phyloP scores from a whole-genome alignment of 345 rosid species.

The Streptanthus diversifolius region DNA sequence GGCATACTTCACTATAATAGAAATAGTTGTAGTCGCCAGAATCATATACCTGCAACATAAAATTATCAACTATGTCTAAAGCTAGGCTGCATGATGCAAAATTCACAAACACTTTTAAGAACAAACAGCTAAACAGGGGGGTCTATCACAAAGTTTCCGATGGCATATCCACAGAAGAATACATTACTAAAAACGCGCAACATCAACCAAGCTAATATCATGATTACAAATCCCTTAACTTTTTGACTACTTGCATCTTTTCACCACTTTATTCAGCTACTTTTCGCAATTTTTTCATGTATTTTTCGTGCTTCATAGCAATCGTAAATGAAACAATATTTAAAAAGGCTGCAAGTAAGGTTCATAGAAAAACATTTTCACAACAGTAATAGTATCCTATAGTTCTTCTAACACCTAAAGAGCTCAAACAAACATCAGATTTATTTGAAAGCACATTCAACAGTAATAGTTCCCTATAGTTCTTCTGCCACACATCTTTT shows the following conservation, averaged over 20 bases:
- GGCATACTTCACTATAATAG: conserved; percentile 74
- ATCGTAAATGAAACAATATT: neutral
- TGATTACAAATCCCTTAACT: neutral
- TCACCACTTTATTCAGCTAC: neutral
- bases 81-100: neutral
- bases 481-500: too few species aligned
- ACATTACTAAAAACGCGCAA: neutral
- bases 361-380: neutral
- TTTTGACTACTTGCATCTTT: neutral
- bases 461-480: too few species aligned
- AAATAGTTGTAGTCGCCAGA: conserved; percentile 82
- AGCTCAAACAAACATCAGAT: too few species aligned
- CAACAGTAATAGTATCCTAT: neutral
- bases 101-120: neutral
- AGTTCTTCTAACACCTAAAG: neutral
- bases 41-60: conserved; percentile 75
- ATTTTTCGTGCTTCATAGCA: neutral
- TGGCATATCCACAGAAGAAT: neutral
- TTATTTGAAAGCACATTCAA: too few species aligned
- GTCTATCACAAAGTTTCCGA: neutral
- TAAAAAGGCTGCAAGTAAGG: neutral
- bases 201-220: neutral
- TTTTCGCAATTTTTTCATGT: neutral
- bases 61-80: neutral
- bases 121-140: neutral